Percentiles rank a stretch among this genome's conserved stretches.
Evolutionary conservation across 2,329 filamentous ascomycete species (phyloP).

Genomic region (Cladosporium sp.): DNA sequence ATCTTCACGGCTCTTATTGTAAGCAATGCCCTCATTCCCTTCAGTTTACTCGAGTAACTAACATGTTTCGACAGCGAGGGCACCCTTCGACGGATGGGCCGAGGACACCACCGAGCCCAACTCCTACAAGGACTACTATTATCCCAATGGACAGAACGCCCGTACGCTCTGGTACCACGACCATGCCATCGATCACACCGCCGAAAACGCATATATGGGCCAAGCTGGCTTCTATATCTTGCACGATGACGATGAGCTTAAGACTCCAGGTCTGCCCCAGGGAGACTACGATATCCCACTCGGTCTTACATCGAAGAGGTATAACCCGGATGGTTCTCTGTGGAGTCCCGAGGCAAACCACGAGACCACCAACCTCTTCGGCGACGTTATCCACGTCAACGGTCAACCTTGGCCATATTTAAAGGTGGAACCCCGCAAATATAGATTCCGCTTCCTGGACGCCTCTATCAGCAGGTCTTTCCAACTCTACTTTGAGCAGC

Average conservation of each 20-base stretch:
- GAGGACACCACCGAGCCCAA: conserved; percentile 48
- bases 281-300: conserved; percentile 52
- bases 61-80: conserved; percentile 16
- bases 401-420: conserved; percentile 57
- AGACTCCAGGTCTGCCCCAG: conserved; percentile 44
- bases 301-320: conserved; percentile 49
- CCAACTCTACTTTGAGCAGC: conserved; percentile 41
- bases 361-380: conserved; percentile 44
- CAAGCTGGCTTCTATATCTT: conserved; percentile 56
- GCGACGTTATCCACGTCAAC: conserved; percentile 57
- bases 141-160: conserved; percentile 52
- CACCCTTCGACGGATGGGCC: conserved; percentile 50
- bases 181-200: conserved; percentile 33
- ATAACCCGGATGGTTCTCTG: conserved; percentile 49
- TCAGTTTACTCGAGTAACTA: neutral
- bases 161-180: conserved; percentile 57
- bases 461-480: conserved; percentile 46
- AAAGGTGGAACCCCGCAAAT: conserved; percentile 56
- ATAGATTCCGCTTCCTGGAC: conserved; percentile 54
- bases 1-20: conserved; percentile 54
- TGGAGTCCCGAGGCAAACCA: conserved; percentile 42
- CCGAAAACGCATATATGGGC: conserved; percentile 50
- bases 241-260: conserved; percentile 47
- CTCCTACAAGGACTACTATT: conserved; percentile 58
- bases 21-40: neutral